Percentiles rank a stretch among this genome's conserved stretches.
phyloP scores from a whole-genome alignment of 768 basidiomycete species.

The Hygrophoropsis aurantiaca region DNA sequence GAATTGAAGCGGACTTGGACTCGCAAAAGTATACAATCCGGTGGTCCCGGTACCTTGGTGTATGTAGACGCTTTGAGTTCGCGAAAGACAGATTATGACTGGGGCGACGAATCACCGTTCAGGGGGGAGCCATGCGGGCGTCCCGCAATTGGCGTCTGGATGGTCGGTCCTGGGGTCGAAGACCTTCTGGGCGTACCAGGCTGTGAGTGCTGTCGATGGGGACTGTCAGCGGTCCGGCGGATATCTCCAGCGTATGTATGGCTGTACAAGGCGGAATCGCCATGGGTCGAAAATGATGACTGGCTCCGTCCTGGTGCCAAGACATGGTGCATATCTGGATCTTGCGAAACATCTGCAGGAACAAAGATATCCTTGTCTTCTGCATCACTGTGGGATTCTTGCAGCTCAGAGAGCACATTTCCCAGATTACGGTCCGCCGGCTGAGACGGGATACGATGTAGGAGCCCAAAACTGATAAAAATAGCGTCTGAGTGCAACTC shows the following conservation, averaged over 20 bases:
- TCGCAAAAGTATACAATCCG: conserved; percentile 19
- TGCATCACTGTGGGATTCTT: conserved; percentile 47
- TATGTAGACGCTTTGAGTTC: conserved; percentile 33
- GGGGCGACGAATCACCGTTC: conserved; percentile 50
- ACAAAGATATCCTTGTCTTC: conserved; percentile 71
- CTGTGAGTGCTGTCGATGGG: conserved; percentile 17
- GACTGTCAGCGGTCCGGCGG: conserved; percentile 14
- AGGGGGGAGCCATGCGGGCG: conserved; percentile 37
- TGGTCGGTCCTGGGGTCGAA: conserved; percentile 24
- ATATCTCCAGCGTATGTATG: conserved; percentile 11
- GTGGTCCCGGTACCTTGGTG: conserved; percentile 30
- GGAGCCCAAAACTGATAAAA: conserved; percentile 70
- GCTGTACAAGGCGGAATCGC: too few relatives aligned
- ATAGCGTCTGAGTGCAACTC: conserved; percentile 6
- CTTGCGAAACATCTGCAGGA: conserved; percentile 55
- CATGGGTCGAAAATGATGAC: not conserved
- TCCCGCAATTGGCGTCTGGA: conserved; percentile 30
- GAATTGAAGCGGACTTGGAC: conserved; percentile 17
- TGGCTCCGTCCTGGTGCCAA: not conserved
- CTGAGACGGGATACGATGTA: conserved; percentile 90
- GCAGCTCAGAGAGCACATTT: conserved; percentile 55
- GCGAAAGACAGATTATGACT: conserved; percentile 35
- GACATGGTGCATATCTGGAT: not conserved
- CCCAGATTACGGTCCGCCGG: conserved; percentile 58
- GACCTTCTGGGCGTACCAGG: conserved; percentile 28